These are phyloP conservation scores for Jacaranda mimosifolia DNA, from an alignment of 257 asterid species.

Conservation along the genomic window DNA sequence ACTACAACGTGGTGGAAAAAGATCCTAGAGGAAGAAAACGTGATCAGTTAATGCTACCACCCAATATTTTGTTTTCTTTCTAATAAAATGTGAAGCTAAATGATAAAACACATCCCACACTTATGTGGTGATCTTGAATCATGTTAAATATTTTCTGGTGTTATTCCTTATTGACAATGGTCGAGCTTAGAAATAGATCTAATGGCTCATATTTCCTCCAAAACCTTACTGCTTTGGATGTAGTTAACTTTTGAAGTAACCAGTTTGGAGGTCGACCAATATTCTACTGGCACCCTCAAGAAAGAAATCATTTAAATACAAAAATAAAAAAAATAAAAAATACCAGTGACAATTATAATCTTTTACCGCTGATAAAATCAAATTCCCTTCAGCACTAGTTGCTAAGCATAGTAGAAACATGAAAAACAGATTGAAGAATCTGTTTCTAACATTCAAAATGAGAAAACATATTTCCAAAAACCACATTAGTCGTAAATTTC, in stretches of 20 bases:
- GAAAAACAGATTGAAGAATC: background rate
- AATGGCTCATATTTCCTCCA: background rate
- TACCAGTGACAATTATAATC: background rate
- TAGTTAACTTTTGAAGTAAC: no score
- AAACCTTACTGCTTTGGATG: background rate
- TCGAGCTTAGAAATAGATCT: background rate
- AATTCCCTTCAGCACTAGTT: background rate
- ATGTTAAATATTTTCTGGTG: background rate
- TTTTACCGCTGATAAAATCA: slow-evolving; percentile 4
- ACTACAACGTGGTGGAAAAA: no score
- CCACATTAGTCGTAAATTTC: background rate
- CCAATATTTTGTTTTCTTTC: background rate
- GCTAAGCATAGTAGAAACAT: background rate
- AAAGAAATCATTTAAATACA: background rate
- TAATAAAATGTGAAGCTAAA: background rate
- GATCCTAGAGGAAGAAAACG: background rate
- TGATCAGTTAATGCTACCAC: background rate
- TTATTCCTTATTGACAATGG: background rate
- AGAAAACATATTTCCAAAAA: background rate
- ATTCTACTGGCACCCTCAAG: background rate
- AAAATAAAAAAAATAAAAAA: no score
- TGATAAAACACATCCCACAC: background rate
- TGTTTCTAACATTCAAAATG: slow-evolving; percentile 3
- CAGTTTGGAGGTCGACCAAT: no score
- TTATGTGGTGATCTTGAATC: background rate